Conservation (phyloP, 345 rosid species). For the Corchorus olitorius region DNA sequence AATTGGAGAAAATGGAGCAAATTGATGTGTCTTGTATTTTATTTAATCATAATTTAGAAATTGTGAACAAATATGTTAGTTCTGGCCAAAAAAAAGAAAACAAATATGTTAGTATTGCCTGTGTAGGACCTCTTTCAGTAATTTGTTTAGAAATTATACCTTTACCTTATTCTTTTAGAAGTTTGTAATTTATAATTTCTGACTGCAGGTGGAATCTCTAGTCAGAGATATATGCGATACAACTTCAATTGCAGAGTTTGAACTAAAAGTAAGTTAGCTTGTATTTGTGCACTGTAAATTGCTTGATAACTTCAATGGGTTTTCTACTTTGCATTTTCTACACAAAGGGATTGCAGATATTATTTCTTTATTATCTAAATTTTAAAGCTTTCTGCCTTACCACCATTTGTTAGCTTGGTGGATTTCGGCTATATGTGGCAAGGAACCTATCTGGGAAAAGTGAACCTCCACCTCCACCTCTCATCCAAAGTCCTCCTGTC, state of each 20-base stretch:
- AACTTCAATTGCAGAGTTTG: conserved; percentile 73
- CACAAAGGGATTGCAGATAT: background rate
- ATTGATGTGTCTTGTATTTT: background rate
- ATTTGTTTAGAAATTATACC: background rate
- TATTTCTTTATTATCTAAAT: background rate
- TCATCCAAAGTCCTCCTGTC: conserved; percentile 34
- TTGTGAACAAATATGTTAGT: background rate
- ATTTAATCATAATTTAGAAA: background rate
- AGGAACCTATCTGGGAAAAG: conserved; percentile 51
- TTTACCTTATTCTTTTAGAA: conserved; percentile 8
- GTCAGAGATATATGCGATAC: conserved; percentile 65
- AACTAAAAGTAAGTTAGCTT: conserved; percentile 63
- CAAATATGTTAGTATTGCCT: background rate
- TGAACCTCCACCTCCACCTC: conserved; percentile 33
- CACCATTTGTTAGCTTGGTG: conserved; percentile 54
- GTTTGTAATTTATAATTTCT: conserved; percentile 7
- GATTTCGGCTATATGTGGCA: conserved; percentile 63
- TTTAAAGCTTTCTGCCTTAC: background rate
- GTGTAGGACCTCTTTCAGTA: background rate
- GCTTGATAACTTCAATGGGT: conserved; percentile 15
- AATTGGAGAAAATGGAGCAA: background rate
- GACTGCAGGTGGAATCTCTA: conserved; percentile 69
- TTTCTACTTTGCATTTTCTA: conserved; percentile 1
- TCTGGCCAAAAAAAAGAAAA: too few relatives aligned
- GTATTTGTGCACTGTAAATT: conserved; percentile 4